phyloP scores from a whole-genome alignment of 768 basidiomycete genomes.

The Pleurotus salmoneostramineus region DNA sequence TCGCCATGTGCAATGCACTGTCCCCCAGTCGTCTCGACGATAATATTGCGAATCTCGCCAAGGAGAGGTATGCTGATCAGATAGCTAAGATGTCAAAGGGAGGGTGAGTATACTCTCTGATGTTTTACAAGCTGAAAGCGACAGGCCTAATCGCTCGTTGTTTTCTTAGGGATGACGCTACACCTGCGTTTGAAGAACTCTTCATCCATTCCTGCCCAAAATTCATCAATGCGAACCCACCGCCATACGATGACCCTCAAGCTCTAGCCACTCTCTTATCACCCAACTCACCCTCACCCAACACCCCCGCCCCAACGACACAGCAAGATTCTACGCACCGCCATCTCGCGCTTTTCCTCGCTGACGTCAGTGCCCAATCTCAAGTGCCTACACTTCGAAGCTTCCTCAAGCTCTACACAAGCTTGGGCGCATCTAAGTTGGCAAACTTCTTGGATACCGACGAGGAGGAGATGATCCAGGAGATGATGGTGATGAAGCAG shows the following conservation, averaged over 20 bases:
- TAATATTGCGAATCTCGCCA: constrained; percentile 88
- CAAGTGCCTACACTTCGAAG: constrained; percentile 84
- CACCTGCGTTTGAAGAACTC: constrained; percentile 85
- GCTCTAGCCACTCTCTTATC: constrained; percentile 49
- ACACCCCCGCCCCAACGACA: constrained; percentile 55
- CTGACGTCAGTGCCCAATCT: constrained; percentile 71
- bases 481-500: constrained; percentile 96
- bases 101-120: constrained; percentile 33
- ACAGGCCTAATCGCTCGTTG: constrained; percentile 14
- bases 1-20: constrained; percentile 89
- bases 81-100: constrained; percentile 82
- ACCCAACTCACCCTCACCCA: constrained; percentile 29
- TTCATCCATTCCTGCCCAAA: constrained; percentile 95
- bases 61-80: constrained; percentile 93
- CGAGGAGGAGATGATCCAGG: constrained; percentile 93
- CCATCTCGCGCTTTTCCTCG: constrained; percentile 81
- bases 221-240: constrained; percentile 93
- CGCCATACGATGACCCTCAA: constrained; percentile 82
- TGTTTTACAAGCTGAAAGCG: constrained; percentile 28
- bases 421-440: constrained; percentile 86
- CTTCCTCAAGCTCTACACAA: constrained; percentile 94
- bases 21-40: constrained; percentile 93
- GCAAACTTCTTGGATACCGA: constrained; percentile 88
- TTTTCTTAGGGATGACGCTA: constrained; percentile 39
- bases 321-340: constrained; percentile 37